Conservation (phyloP, 495 filamentous ascomycete genomes). For the Penicillium paxilli region DNA sequence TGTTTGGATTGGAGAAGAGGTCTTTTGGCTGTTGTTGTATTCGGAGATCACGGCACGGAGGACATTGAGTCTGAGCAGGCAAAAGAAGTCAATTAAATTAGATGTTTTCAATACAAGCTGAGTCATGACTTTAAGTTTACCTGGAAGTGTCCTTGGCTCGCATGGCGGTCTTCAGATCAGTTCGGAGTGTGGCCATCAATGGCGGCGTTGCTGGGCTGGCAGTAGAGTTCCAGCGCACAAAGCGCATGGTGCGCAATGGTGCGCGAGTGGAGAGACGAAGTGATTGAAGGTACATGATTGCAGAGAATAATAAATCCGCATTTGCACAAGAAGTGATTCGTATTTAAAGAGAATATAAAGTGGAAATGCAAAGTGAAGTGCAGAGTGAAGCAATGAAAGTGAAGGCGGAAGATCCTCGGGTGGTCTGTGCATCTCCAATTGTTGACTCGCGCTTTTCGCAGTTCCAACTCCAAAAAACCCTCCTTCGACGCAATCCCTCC, state of each 20-base stretch:
- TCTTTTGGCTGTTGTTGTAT: constrained; percentile 62
- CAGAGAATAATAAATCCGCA: too few species aligned
- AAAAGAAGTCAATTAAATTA: too few species aligned
- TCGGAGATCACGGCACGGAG: constrained; percentile 61
- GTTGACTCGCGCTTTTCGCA: constrained; percentile 32
- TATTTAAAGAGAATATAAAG: neutral
- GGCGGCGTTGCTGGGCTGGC: constrained; percentile 41
- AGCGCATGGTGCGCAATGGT: constrained; percentile 17
- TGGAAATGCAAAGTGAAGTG: neutral
- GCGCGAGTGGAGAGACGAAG: constrained; percentile 28
- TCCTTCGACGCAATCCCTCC: constrained; percentile 4
- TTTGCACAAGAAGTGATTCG: too few species aligned
- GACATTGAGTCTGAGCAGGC: constrained; percentile 49
- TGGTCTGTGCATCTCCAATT: constrained; percentile 29
- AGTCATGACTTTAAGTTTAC: too few species aligned
- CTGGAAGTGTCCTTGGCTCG: constrained; percentile 57
- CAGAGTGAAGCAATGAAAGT: neutral
- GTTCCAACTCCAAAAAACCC: constrained; percentile 21
- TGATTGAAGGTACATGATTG: constrained; percentile 7
- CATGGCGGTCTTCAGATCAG: constrained; percentile 63
- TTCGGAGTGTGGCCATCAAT: constrained; percentile 51
- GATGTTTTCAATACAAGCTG: too few species aligned
- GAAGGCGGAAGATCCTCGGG: constrained; percentile 24
- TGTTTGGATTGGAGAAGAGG: constrained; percentile 54
- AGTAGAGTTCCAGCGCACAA: constrained; percentile 44